Conservation (phyloP, 257 asterid species). For the Solanum sparsipilum region DNA sequence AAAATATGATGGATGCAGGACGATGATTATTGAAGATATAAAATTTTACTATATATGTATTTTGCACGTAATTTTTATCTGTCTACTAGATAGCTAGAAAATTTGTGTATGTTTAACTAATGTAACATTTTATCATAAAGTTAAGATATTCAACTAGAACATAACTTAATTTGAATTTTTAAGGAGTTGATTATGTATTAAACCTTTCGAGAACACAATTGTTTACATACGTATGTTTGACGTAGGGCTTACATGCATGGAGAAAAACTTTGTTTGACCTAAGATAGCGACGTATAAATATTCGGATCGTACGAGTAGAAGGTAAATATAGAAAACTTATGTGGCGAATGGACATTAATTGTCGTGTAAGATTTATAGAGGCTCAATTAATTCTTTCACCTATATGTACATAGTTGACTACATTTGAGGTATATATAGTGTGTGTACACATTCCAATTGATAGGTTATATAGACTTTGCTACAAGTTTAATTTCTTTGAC, state of each 20-base stretch:
- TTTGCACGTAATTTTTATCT: neutral
- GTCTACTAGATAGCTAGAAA: neutral
- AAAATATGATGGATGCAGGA: neutral
- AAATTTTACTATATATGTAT: neutral
- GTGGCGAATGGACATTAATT: constrained; percentile 1
- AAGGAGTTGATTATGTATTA: neutral
- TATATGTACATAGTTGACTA: constrained; percentile 10
- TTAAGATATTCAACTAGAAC: neutral
- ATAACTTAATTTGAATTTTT: neutral
- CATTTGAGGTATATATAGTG: neutral
- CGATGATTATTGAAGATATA: neutral
- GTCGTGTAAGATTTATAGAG: neutral
- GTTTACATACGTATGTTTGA: constrained; percentile 15
- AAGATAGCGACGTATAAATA: neutral
- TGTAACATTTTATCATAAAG: neutral
- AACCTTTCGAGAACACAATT: neutral
- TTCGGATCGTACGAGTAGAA: constrained; percentile 12
- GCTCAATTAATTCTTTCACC: neutral
- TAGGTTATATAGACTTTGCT: neutral
- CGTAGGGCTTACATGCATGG: constrained; percentile 19
- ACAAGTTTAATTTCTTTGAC: neutral
- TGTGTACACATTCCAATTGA: neutral
- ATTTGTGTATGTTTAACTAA: too few relatives aligned
- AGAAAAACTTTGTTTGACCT: constrained; percentile 14
- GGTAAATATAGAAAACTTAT: neutral